Evolutionary conservation across 805 yeast species (phyloP), one percentile per base, ranked within the genome.

Genomic region (Saturnispora halmiae): DNA sequence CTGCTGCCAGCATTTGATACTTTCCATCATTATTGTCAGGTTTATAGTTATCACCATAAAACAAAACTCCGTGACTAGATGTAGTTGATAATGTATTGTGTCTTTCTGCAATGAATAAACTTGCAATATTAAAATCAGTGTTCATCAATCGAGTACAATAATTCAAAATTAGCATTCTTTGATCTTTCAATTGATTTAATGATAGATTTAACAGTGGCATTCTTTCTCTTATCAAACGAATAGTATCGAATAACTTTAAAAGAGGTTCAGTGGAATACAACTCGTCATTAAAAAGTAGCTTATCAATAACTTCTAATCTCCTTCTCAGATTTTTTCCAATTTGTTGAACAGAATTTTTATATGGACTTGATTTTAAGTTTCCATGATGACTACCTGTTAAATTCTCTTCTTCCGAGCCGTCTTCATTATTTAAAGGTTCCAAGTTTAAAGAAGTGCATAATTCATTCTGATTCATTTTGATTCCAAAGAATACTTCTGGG

Each of bases 71-170:
- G 38, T 54, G 60, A 33, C 57, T 50, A 8, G 43, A 34, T 8
- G 56, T 49, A 4, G 60, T 52, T 10, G 49, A 55, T 53, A 60
- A 46, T 1, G 65, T 61, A 39, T 62, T 61, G 42, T 61, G 66
- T 29, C 66, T 50, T 49, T 70, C 73, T 20, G 65, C 75, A 24
- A 71, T 64, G 41, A 78, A 61, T 31, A 78, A 55, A 13, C 64
- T 56, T 39, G 77, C 79, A 27, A 75, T 70, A 44, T 78, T 74
- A 50, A 80, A 72, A 51, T 79, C 82, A 45, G 78, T 77, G 49
- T 80, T 80, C 86, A 83, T 78, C 42, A 81, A 77, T 51, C 92
- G 67, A 0, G 90, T 79, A 13, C 85, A 81, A 53, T 81, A 81
- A 50, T 78, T 82, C 36, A 81, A 56, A 20, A 82, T 69, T 4